These are phyloP conservation scores for Coleophoma eucalyptorum DNA, from an alignment of 2,329 filamentous ascomycete genomes.

Conservation along the genomic window DNA sequence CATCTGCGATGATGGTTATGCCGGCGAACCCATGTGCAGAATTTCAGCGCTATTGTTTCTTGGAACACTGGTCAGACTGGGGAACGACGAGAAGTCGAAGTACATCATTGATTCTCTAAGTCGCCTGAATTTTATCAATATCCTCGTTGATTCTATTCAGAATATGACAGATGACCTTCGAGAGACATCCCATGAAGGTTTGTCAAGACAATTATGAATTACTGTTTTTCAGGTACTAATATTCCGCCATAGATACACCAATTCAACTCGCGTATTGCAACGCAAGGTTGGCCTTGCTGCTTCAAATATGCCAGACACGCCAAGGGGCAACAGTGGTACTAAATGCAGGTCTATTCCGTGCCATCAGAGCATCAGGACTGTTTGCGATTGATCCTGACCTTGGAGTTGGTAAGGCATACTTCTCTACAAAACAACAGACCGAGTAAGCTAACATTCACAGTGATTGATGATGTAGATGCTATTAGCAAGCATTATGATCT, in stretches of 20 bases:
- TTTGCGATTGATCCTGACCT: conserved; percentile 92
- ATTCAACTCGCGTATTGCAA: conserved; percentile 45
- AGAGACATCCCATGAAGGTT: conserved; percentile 53
- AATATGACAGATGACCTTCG: conserved; percentile 71
- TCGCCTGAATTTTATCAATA: conserved; percentile 84
- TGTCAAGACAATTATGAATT: conserved; percentile 15
- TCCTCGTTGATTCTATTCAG: conserved; percentile 85
- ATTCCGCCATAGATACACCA: conserved; percentile 7
- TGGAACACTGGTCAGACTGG: conserved; percentile 70
- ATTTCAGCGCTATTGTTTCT: conserved; percentile 85
- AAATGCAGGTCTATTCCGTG: conserved; percentile 81
- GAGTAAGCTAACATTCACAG: conserved; percentile 13
- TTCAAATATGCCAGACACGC: conserved; percentile 79
- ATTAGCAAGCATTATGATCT: conserved; percentile 59
- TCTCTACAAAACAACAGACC: neutral
- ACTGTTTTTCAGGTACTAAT: too few species aligned
- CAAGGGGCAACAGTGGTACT: conserved; percentile 84
- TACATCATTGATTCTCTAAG: conserved; percentile 77
- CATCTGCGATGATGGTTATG: conserved; percentile 89
- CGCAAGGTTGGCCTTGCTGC: conserved; percentile 75
- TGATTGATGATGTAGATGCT: conserved; percentile 22
- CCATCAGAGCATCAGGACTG: conserved; percentile 76
- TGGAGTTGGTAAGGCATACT: conserved; percentile 56
- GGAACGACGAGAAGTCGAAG: conserved; percentile 65
- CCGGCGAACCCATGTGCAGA: conserved; percentile 76